Evolutionary conservation across 148 eudicot species (phyloP).

Genomic region (Talinum fruticosum): DNA sequence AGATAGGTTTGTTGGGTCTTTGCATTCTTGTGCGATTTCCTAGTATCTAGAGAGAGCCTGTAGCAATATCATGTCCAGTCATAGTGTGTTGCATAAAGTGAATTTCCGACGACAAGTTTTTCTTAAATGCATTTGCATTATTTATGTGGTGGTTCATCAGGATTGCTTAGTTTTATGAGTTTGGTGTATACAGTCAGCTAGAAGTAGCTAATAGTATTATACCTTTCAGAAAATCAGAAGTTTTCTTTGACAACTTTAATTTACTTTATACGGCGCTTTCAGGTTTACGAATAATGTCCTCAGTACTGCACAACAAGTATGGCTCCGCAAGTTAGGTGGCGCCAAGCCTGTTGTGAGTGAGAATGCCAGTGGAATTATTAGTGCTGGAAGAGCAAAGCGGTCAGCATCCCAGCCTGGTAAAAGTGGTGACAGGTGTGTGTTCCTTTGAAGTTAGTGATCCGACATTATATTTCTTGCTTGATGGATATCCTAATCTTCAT

Average conservation of each 20-base stretch:
- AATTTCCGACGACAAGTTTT: neutral
- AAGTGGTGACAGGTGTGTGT: slow-evolving; percentile 72
- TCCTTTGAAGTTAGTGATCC: slow-evolving; percentile 1
- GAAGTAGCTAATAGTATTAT: neutral
- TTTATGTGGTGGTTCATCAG: neutral
- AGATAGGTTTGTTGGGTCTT: neutral
- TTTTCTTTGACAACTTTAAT: neutral
- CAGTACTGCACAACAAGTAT: slow-evolving; percentile 96
- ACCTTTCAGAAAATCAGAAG: neutral
- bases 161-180: neutral
- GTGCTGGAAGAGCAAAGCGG: slow-evolving; percentile 90
- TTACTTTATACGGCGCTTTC: neutral
- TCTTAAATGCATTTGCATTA: neutral
- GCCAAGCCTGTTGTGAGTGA: slow-evolving; percentile 80
- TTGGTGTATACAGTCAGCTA: slow-evolving; percentile 5
- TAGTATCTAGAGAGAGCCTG: too few relatives aligned
- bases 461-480: slow-evolving; percentile 13
- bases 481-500: slow-evolving; percentile 11
- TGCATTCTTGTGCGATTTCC: too few relatives aligned
- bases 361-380: slow-evolving; percentile 76
- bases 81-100: too few relatives aligned
- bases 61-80: too few relatives aligned
- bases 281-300: slow-evolving; percentile 95
- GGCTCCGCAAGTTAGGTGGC: slow-evolving; percentile 90
- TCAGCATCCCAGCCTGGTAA: slow-evolving; percentile 46